These are phyloP conservation scores for Thelonectria rubi DNA, from an alignment of 2,329 filamentous ascomycete genomes.

Conservation along the genomic window DNA sequence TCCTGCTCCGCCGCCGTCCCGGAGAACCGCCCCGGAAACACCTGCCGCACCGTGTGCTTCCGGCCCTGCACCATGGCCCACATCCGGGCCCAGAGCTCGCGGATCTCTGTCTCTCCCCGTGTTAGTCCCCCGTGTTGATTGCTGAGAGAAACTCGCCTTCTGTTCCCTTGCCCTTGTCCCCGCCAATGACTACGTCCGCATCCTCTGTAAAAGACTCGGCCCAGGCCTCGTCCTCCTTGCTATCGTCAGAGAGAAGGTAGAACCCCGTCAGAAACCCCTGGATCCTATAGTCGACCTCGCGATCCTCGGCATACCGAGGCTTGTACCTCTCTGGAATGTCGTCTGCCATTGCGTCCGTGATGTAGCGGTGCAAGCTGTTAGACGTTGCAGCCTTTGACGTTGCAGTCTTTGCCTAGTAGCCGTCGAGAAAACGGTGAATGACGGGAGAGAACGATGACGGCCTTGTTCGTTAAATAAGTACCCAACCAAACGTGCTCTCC, in stretches of 20 bases:
- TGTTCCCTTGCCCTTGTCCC: slow-evolving; percentile 48
- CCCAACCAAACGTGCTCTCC: too few species aligned
- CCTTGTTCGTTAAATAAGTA: too few species aligned
- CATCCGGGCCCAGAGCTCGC: slow-evolving; percentile 53
- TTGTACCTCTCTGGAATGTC: slow-evolving; percentile 42
- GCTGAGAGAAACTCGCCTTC: slow-evolving; percentile 41
- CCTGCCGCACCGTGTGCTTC: slow-evolving; percentile 53
- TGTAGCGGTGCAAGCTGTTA: neutral
- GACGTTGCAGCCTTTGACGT: neutral
- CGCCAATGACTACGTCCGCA: slow-evolving; percentile 55
- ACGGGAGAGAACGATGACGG: too few species aligned
- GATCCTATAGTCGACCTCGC: slow-evolving; percentile 45
- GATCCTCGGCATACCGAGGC: slow-evolving; percentile 45
- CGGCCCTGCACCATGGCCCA: slow-evolving; percentile 53
- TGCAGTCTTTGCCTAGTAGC: too few species aligned
- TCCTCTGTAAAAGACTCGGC: slow-evolving; percentile 52
- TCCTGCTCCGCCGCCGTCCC: slow-evolving; percentile 20
- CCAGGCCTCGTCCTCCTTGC: slow-evolving; percentile 55
- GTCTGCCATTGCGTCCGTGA: slow-evolving; percentile 28
- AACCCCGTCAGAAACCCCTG: slow-evolving; percentile 55
- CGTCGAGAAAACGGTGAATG: neutral
- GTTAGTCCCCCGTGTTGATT: neutral
- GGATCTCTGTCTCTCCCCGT: slow-evolving; percentile 49
- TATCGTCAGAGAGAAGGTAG: slow-evolving; percentile 55
- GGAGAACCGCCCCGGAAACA: slow-evolving; percentile 53